These are phyloP conservation scores for Suillus paluster DNA, from an alignment of 768 basidiomycete genomes.

Conservation along the genomic window DNA sequence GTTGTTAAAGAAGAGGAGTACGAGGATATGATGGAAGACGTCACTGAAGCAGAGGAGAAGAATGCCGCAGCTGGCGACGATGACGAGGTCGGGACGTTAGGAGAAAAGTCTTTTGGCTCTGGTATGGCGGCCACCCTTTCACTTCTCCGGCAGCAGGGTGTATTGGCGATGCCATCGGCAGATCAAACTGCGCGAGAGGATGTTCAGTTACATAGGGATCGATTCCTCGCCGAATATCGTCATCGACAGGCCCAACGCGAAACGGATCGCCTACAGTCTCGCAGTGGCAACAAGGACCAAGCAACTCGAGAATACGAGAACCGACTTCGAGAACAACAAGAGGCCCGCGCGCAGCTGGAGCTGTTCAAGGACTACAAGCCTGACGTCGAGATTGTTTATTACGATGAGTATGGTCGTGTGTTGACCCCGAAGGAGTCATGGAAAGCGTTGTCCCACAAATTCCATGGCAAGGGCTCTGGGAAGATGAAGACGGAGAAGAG, in stretches of 20 bases:
- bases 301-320: constrained; percentile 95
- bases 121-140: constrained; percentile 91
- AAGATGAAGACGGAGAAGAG: constrained; percentile 98
- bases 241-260: constrained; percentile 78
- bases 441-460: constrained; percentile 97
- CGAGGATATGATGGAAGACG: constrained; percentile 75
- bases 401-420: constrained; percentile 91
- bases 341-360: constrained; percentile 80
- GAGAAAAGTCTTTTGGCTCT: constrained; percentile 78
- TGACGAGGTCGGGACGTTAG: constrained; percentile 60
- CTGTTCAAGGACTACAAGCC: constrained; percentile 95
- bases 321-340: constrained; percentile 87
- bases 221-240: constrained; percentile 90
- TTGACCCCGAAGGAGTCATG: constrained; percentile 96
- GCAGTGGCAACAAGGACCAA: constrained; percentile 89
- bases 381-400: constrained; percentile 94
- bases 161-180: constrained; percentile 64
- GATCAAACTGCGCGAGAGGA: constrained; percentile 80
- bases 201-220: constrained; percentile 81
- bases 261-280: constrained; percentile 71
- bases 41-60: constrained; percentile 60
- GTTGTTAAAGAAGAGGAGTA: constrained; percentile 83
- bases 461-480: constrained; percentile 97
- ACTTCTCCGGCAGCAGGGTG: constrained; percentile 91
- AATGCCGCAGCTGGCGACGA: constrained; percentile 37